phyloP scores from a whole-genome alignment of 1,139 yeast species.

The Williopsis jadinii region DNA sequence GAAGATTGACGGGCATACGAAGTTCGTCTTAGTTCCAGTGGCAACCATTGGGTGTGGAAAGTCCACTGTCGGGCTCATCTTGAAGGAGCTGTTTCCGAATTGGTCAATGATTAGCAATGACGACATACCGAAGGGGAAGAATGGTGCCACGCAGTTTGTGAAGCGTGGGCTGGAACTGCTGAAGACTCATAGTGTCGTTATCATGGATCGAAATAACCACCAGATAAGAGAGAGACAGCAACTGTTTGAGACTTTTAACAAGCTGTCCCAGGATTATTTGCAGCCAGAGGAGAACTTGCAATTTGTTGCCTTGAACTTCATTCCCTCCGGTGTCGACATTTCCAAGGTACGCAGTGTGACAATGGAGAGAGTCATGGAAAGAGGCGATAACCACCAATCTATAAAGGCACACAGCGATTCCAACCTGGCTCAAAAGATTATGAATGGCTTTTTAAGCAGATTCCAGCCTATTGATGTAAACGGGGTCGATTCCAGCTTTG shows the following conservation, averaged over 20 bases:
- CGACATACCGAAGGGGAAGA: conserved; percentile 45
- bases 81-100: conserved; percentile 45
- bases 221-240: conserved; percentile 61
- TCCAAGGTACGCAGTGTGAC: conserved; percentile 46
- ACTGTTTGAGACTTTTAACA: conserved; percentile 48
- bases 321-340: conserved; percentile 32
- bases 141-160: conserved; percentile 42
- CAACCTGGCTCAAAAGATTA: conserved; percentile 47
- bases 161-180: conserved; percentile 40
- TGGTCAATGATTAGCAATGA: conserved; percentile 79
- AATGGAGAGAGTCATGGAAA: conserved; percentile 43
- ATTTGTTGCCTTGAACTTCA: conserved; percentile 65
- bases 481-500: conserved; percentile 65
- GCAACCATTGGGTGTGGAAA: conserved; percentile 96
- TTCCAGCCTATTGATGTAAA: conserved; percentile 47
- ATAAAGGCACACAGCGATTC: conserved; percentile 50
- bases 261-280: conserved; percentile 32
- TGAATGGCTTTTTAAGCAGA: conserved; percentile 66
- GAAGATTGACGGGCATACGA: conserved; percentile 30
- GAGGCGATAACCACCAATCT: conserved; percentile 92
- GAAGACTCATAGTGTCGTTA: conserved; percentile 39
- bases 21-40: conserved; percentile 69
- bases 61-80: conserved; percentile 68
- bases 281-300: conserved; percentile 33
- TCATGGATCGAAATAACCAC: conserved; percentile 83